Evolutionary conservation across 192 early-diverging fungal species (phyloP).

Genomic region (Umbelopsis sp.): DNA sequence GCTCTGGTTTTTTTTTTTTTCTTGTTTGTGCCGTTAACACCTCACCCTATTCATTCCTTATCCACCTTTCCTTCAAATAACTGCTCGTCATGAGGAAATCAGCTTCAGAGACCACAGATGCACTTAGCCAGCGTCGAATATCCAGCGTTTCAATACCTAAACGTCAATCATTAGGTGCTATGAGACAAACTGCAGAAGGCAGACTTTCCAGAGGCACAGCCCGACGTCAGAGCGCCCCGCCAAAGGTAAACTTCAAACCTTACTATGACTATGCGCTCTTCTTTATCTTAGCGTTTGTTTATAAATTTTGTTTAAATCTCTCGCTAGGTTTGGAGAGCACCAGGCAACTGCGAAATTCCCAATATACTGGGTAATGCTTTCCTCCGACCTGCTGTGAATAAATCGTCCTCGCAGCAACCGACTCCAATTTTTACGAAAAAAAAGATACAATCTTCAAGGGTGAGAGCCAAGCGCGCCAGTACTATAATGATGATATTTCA

Average conservation of each 20-base stretch:
- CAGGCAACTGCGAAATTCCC: slow-evolving; percentile 37
- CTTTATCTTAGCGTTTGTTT: not conserved
- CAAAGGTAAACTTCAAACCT: slow-evolving; percentile 5
- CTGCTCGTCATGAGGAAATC: slow-evolving; percentile 25
- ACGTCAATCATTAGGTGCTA: slow-evolving; percentile 29
- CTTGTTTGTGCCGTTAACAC: slow-evolving; percentile 4
- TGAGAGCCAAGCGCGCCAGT: not conserved
- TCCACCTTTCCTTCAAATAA: slow-evolving; percentile 5
- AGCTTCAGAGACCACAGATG: slow-evolving; percentile 30
- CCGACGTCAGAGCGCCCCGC: slow-evolving; percentile 16
- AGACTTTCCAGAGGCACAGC: slow-evolving; percentile 8
- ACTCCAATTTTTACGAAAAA: slow-evolving; percentile 2
- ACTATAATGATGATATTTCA: too few species aligned
- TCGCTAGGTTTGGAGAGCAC: slow-evolving; percentile 28
- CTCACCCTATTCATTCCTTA: slow-evolving; percentile 15
- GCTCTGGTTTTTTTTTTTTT: slow-evolving; percentile 11
- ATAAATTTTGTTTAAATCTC: not conserved
- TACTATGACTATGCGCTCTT: not conserved
- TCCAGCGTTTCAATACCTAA: slow-evolving; percentile 17
- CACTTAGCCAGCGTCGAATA: slow-evolving; percentile 18
- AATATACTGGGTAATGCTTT: slow-evolving; percentile 39
- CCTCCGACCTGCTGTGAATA: slow-evolving; percentile 5
- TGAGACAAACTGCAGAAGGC: slow-evolving; percentile 6
- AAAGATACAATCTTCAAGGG: slow-evolving; percentile 3
- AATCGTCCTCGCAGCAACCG: not conserved